Evolutionary conservation across 805 yeast species (phyloP).

Genomic region (Gaillardinia entomophila): DNA sequence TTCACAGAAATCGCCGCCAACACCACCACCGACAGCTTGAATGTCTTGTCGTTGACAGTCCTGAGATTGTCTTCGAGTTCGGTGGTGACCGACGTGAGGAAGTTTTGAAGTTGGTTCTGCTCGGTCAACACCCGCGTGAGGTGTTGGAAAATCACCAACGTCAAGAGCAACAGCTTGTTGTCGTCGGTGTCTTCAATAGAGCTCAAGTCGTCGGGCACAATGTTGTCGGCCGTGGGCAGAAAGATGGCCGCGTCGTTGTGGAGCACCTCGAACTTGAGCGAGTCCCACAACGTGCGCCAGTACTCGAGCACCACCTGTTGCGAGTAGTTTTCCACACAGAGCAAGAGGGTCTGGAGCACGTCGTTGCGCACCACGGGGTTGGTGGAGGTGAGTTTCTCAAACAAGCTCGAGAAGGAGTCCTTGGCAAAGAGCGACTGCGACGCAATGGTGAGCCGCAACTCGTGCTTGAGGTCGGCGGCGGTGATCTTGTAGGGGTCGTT

Average conservation of each 20-base stretch:
- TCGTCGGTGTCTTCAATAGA: slow-evolving; percentile 30
- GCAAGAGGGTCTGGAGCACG: slow-evolving; percentile 55
- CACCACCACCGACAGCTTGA: slow-evolving; percentile 58
- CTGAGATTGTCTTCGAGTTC: slow-evolving; percentile 52
- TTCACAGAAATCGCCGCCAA: slow-evolving; percentile 51
- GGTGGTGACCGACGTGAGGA: slow-evolving; percentile 26
- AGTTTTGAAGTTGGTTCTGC: slow-evolving; percentile 28
- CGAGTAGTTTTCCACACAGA: slow-evolving; percentile 51
- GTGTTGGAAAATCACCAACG: slow-evolving; percentile 24
- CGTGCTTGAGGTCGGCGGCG: slow-evolving; percentile 59
- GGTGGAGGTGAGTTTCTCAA: slow-evolving; percentile 76
- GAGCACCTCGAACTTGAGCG: slow-evolving; percentile 81
- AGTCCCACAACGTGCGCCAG: slow-evolving; percentile 81
- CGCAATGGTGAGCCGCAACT: slow-evolving; percentile 58
- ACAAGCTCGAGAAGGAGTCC: slow-evolving; percentile 69
- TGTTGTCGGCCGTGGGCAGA: slow-evolving; percentile 15
- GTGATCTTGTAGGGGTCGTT: slow-evolving; percentile 85
- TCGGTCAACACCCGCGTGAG: slow-evolving; percentile 17
- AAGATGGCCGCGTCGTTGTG: slow-evolving; percentile 54
- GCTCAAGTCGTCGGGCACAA: slow-evolving; percentile 21
- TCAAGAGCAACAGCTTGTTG: slow-evolving; percentile 27
- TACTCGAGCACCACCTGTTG: slow-evolving; percentile 43
- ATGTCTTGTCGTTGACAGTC: slow-evolving; percentile 45
- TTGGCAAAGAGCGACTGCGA: slow-evolving; percentile 58
- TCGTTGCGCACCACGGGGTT: slow-evolving; percentile 71